Evolutionary conservation across 495 filamentous ascomycete species (phyloP).

Genomic region (Neurospora sp.): DNA sequence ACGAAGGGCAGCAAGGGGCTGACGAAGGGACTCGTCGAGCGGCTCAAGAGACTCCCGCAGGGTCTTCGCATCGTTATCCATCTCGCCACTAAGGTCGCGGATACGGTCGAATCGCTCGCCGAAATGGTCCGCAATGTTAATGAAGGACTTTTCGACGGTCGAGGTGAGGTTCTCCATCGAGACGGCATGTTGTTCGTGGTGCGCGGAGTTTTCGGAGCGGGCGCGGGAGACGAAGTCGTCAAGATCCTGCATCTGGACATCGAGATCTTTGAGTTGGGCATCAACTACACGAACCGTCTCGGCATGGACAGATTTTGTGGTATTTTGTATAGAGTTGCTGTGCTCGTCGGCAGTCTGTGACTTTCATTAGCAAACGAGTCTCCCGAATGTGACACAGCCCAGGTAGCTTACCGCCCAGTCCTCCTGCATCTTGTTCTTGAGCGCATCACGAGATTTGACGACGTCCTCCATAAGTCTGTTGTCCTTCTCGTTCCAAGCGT

Average conservation of each 20-base stretch:
- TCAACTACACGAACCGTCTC: constrained; percentile 86
- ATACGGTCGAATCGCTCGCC: constrained; percentile 51
- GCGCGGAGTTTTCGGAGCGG: constrained; percentile 65
- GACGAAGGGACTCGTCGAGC: constrained; percentile 49
- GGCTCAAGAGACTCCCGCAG: constrained; percentile 48
- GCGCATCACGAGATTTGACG: constrained; percentile 55
- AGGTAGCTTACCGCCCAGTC: constrained; percentile 67
- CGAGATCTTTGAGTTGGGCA: constrained; percentile 77
- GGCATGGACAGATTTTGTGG: constrained; percentile 82
- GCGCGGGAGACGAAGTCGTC: constrained; percentile 86
- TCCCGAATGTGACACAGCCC: background rate
- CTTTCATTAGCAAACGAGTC: constrained; percentile 18
- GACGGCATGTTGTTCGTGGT: constrained; percentile 53
- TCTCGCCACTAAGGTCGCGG: constrained; percentile 51
- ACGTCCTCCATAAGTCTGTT: constrained; percentile 60
- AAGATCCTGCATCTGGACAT: constrained; percentile 73
- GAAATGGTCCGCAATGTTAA: constrained; percentile 55
- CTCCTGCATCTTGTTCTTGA: constrained; percentile 74
- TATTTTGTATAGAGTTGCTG: constrained; percentile 65
- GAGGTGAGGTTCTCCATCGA: constrained; percentile 51
- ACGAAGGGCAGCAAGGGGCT: constrained; percentile 61
- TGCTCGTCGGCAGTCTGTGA: constrained; percentile 63
- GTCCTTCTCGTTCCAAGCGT: constrained; percentile 64
- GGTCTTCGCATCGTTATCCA: constrained; percentile 41
- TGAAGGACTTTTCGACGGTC: constrained; percentile 61